phyloP scores from a whole-genome alignment of 1,139 yeast genomes.

The Protomyces lactucae-debilis region DNA sequence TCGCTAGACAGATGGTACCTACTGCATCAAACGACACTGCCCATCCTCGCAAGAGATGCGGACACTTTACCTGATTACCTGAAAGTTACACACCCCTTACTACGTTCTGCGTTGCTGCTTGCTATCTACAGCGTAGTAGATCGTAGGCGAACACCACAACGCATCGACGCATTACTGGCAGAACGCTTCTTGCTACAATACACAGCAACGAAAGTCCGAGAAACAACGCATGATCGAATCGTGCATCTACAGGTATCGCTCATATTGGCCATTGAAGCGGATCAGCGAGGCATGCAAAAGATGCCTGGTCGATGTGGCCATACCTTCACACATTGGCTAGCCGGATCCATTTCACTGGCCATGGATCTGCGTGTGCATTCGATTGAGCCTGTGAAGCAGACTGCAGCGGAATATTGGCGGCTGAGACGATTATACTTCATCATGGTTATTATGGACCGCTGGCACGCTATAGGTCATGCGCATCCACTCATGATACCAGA shows the following conservation, averaged over 20 bases:
- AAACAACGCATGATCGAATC: background rate
- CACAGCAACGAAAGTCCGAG: background rate
- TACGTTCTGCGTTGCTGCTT: constrained; percentile 18
- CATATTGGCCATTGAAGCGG: constrained; percentile 40
- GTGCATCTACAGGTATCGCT: constrained; percentile 16
- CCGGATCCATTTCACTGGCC: background rate
- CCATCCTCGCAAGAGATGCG: constrained; percentile 1
- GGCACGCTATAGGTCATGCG: constrained; percentile 33
- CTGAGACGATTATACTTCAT: constrained; percentile 37
- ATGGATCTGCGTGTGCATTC: background rate
- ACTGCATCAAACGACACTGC: constrained; percentile 23
- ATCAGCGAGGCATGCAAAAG: constrained; percentile 34
- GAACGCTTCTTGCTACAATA: constrained; percentile 14
- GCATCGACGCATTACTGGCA: constrained; percentile 15
- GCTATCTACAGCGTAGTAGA: constrained; percentile 18
- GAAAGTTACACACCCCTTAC: background rate
- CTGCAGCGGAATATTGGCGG: background rate
- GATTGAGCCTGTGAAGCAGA: constrained; percentile 2
- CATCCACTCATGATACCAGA: constrained; percentile 32
- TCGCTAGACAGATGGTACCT: constrained; percentile 22
- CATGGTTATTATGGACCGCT: constrained; percentile 38
- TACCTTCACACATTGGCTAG: background rate
- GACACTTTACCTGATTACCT: background rate
- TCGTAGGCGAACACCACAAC: constrained; percentile 6
- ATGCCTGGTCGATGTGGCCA: constrained; percentile 1